phyloP scores from a whole-genome alignment of 345 rosid genomes.

The Gossypium turneri region DNA sequence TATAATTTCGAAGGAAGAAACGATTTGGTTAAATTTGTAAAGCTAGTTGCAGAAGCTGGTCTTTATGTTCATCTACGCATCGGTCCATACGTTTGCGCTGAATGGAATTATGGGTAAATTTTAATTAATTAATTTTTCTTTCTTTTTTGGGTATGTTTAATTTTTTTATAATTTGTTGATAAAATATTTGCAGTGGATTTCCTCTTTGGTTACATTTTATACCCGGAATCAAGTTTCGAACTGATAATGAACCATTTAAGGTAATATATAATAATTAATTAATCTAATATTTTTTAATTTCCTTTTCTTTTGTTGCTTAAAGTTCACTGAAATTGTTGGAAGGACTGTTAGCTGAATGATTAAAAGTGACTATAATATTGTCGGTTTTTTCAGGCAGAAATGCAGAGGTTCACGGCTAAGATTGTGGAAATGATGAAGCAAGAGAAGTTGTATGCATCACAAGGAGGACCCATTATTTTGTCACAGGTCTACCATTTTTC shows the following conservation, averaged over 20 bases:
- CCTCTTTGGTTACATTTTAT: constrained; percentile 92
- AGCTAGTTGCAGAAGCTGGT: constrained; percentile 79
- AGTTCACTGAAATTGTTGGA: constrained; percentile 11
- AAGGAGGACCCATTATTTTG: constrained; percentile 92
- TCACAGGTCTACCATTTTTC: constrained; percentile 57
- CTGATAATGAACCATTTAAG: constrained; percentile 87
- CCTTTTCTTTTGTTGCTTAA: neutral
- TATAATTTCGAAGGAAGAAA: constrained; percentile 86
- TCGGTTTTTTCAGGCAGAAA: constrained; percentile 52
- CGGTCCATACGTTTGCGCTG: constrained; percentile 95
- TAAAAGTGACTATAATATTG: neutral
- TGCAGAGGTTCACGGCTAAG: constrained; percentile 83
- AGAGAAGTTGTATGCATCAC: constrained; percentile 86
- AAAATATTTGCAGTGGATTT: constrained; percentile 58
- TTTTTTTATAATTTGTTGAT: neutral
- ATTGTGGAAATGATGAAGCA: constrained; percentile 88
- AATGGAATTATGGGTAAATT: constrained; percentile 91
- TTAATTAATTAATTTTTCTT: neutral
- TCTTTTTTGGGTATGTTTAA: neutral
- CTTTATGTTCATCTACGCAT: constrained; percentile 88
- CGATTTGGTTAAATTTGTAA: constrained; percentile 78
- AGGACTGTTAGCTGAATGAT: neutral
- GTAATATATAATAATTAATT: constrained; percentile 29
- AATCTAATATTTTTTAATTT: neutral
- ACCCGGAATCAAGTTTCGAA: constrained; percentile 79